Evolutionary conservation across 2,329 filamentous ascomycete genomes (phyloP).

Genomic region (Cercospora sesami): DNA sequence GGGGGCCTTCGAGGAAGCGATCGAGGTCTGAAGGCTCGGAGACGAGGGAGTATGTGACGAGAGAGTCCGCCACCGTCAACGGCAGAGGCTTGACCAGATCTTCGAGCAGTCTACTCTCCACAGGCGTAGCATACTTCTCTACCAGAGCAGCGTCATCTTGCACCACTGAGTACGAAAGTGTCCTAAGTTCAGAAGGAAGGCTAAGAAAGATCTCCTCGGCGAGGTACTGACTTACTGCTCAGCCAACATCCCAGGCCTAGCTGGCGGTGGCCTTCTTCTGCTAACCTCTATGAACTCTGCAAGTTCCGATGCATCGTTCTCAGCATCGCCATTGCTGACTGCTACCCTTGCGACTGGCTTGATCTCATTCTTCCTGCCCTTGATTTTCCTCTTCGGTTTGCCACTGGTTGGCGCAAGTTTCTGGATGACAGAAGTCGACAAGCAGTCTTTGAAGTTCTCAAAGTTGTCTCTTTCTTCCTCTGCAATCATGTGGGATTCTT

Average conservation of each 20-base stretch:
- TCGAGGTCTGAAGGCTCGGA: slow-evolving; percentile 48
- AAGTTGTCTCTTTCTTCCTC: slow-evolving; percentile 56
- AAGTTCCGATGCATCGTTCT: slow-evolving; percentile 63
- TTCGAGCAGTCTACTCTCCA: slow-evolving; percentile 42
- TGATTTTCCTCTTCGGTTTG: slow-evolving; percentile 50
- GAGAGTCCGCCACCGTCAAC: slow-evolving; percentile 63
- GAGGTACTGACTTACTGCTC: slow-evolving; percentile 57
- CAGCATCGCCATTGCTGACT: slow-evolving; percentile 18
- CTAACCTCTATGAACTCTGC: slow-evolving; percentile 72
- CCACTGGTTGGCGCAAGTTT: slow-evolving; percentile 53
- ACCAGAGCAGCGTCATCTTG: slow-evolving; percentile 53
- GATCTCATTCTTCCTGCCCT: slow-evolving; percentile 44
- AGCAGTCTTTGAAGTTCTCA: slow-evolving; percentile 70
- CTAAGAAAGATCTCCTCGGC: slow-evolving; percentile 66
- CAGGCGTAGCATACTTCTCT: slow-evolving; percentile 47
- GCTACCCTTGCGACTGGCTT: slow-evolving; percentile 33
- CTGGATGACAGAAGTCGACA: slow-evolving; percentile 68
- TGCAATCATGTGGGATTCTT: slow-evolving; percentile 34
- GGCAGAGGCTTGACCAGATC: slow-evolving; percentile 58
- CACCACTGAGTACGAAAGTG: slow-evolving; percentile 61
- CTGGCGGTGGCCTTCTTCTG: not conserved
- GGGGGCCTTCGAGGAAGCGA: slow-evolving; percentile 61
- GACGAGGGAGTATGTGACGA: slow-evolving; percentile 66
- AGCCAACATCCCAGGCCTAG: not conserved
- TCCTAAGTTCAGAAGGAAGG: slow-evolving; percentile 62